Evolutionary conservation across 1,284 basidiomycete genomes (phyloP), one percentile per base, ranked within the genome.

Genomic region (Xanthoconium separans): DNA sequence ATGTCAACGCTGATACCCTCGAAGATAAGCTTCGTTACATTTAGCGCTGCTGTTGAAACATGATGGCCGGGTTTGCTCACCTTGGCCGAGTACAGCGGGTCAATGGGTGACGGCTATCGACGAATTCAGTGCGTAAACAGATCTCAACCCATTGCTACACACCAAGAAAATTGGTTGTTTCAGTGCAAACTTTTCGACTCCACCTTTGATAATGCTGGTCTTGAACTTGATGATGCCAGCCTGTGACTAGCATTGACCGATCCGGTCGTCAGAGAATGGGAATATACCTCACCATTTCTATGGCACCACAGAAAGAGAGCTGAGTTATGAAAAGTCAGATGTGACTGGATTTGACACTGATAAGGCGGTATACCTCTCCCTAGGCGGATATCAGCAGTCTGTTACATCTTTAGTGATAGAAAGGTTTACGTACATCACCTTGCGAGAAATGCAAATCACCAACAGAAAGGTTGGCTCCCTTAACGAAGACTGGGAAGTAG

Each of bases 391-490:
- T 47, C 2, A 58, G 37, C 24, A 29, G 13, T 37, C 30, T n/a
- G 51, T 47, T 48, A 9, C 16, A 48, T 2, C 10, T 43, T 20
- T 9, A 37, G 20, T 22, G 10, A 31, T 27, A 27, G 6, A 53
- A 31, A 0, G 41, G 18, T 44, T 36, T 5, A 69, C 79, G 63
- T 60, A 85, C 87, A 74, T 91, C 89, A 29, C 87, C 88, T 69
- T 92, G 89, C 31, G 85, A 88, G 71, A 91, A 92, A 65, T 93
- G 89, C 33, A 91, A 71, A 65, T 92, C 90, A 3, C 90, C 90
- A 18, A 91, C 83, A 0, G 87, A 89, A 6, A 92, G 73, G 59
- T 89, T 89, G 9, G 88, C 90, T 4, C 88, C 89, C 47, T 83
- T 76, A 27, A 91, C 74, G 63, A 86, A 93, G 3, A 92, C 88